Base-by-base conservation (phyloP, 2,329 filamentous ascomycete species). In the Colletotrichum tanaceti region DNA sequence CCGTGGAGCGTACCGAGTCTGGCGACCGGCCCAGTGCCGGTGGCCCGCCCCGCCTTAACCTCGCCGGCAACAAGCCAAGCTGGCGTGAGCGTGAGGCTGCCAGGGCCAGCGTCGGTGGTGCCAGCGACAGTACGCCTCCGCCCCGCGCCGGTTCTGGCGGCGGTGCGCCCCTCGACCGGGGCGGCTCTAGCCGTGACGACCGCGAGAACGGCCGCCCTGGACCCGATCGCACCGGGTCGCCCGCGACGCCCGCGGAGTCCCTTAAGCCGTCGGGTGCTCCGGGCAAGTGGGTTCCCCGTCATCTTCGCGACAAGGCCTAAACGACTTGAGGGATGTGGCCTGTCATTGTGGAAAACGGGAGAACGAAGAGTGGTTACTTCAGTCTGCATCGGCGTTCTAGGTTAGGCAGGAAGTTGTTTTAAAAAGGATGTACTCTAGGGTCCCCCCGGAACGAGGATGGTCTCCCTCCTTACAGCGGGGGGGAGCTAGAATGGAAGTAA, bases 71-170 rank as follows among this genome's bases (percentile, higher is more conserved):
- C 70, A 90, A 89, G 81, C 84, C 89, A 63, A 88, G 86, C 74
- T 94, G 91, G 92, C 89, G 91, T 78, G 91, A 93, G 39, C 90
- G 91, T 74, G 87, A 93, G 79, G 88, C 87, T 58, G 81, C 83
- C 69, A 85, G 74, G 74, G 77, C 81, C 43, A 73, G 76, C 11
- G 75, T 73, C 16, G 75, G 75, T n/a, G 74, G 74, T 14, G 71
- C 72, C 75, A 59, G 77, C 79, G 66, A 69, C 43, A 69, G 66
- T 43, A 73, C 79, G 54, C 80, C 85, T 43, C 85, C 77, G 22
- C 71, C 73, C 49, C 73, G 78, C 63, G 66, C 74, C n/a, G n/a
- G n/a, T n/a, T n/a, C n/a, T n/a, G 75, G 76, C 67, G 79, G 83
- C 43, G 81, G 79, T 53, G 77, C 78, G 16, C 79, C 81, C 54